Base-by-base conservation (phyloP, 192 early-diverging fungal species). In the Chytriomyces confervae region DNA sequence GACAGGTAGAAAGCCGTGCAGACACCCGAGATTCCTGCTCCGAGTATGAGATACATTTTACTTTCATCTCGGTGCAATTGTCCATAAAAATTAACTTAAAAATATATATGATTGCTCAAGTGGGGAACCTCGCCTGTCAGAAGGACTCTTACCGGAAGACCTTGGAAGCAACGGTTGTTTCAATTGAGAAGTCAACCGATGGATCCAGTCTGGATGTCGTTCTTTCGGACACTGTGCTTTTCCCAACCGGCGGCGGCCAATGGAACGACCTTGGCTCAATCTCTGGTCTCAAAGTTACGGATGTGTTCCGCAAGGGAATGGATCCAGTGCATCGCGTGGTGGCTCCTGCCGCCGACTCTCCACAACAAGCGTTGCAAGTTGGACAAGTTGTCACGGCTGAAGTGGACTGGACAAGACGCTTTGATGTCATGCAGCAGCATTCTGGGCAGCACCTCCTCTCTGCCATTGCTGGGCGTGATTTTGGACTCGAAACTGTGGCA, bases 171-270 rank as follows among this genome's bases (percentile, higher is more conserved):
- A 75, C 73, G 43, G 44, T 65, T 44, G 61, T 75, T 16, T 65
- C 73, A 11, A 43, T 43, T 11, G 47, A 61, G 5, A 10, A 5
- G 13, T 24, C 43, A 11, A 13, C 65, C 9, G 67, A 18, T 29
- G 16, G 24, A 16, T 13, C n/a, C 18, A n/a, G 43, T 10, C 18
- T 69, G 43, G 73, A 75, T 10, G 46, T 75, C 20, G 46, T 75
- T 18, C 62, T 75, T 16, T 18, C 84, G 44, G 91, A 92, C 63
- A 92, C 91, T 86, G 90, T 94, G 18, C 78, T 93, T 24, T 94
- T 94, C 70, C 93, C 93, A n/a, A 89, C 90, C 61, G 93, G 93
- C 8, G 93, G 93, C 7, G 93, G 93, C 20, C 93, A 94, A 72
- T 89, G 89, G 20, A 74, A 80, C 51, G 93, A 94, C 50, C 85